A percentile compares a stretch with the other conserved stretches of the same genome.
phyloP scores from a whole-genome alignment of 2,329 filamentous ascomycete genomes.

The Parafenestella ontariensis region DNA sequence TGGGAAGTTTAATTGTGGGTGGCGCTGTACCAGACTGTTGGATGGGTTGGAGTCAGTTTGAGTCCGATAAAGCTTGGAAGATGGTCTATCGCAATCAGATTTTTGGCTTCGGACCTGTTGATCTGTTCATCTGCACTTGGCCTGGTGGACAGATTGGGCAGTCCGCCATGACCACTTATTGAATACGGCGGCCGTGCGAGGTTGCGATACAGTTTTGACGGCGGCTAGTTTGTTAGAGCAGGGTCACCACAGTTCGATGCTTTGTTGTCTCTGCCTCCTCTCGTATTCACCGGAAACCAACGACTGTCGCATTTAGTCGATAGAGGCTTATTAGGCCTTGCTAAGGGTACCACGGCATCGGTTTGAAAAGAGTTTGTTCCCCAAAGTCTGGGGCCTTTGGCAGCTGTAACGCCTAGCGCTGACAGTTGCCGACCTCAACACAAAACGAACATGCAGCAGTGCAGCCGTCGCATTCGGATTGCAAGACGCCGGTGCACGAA shows the following conservation, averaged over 20 bases:
- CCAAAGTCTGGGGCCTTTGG: background rate
- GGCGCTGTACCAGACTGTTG: background rate
- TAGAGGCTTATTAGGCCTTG: background rate
- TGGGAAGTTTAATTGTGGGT: background rate
- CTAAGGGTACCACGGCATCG: background rate
- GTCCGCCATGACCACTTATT: too few species aligned
- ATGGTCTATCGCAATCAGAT: background rate
- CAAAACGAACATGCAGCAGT: background rate
- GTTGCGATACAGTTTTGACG: background rate
- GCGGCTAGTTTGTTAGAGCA: background rate
- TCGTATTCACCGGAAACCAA: background rate
- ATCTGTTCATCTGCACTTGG: background rate
- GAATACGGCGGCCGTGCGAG: too few species aligned
- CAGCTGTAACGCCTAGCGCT: background rate
- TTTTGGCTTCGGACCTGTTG: background rate
- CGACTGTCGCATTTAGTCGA: background rate
- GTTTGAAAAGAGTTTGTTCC: background rate
- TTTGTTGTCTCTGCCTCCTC: background rate
- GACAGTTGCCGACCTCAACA: background rate
- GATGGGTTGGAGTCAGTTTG: background rate
- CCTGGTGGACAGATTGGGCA: background rate
- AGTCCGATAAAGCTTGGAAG: background rate
- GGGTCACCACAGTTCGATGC: background rate
- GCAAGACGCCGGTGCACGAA: constrained; percentile 2
- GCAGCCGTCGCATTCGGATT: background rate